phyloP scores from a whole-genome alignment of 129 eudicot species.

The Silybum marianum region DNA sequence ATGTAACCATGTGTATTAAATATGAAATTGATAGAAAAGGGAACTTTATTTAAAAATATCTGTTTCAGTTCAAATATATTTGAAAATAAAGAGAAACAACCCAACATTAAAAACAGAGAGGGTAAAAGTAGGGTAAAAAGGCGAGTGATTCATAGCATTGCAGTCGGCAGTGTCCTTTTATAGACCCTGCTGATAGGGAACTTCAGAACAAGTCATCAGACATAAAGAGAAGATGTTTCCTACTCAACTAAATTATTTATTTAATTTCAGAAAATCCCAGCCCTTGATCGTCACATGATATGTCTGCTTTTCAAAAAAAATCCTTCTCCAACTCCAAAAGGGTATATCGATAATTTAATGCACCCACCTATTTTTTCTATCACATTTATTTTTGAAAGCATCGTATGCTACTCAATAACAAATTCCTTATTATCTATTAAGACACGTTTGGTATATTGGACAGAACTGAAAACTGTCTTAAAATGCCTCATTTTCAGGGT shows the following conservation, averaged over 20 bases:
- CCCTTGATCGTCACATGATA: constrained; percentile 19
- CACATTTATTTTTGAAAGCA: constrained; percentile 19
- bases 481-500: too few relatives aligned
- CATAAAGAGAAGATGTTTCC: constrained; percentile 28
- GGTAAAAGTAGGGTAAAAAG: neutral
- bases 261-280: neutral
- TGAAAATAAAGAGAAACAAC: neutral
- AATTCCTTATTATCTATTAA: constrained; percentile 1
- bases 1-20: neutral
- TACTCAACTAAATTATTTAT: neutral
- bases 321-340: neutral
- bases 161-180: constrained; percentile 28
- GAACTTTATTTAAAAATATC: neutral
- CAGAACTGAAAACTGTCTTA: too few relatives aligned
- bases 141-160: neutral
- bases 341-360: constrained; percentile 10
- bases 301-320: neutral
- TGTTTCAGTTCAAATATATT: neutral
- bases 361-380: neutral
- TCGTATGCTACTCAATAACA: constrained; percentile 18
- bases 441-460: too few relatives aligned
- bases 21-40: neutral
- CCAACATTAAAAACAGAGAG: neutral
- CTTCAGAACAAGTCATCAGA: constrained; percentile 25
- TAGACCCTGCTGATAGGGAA: constrained; percentile 27